Percentiles rank a stretch among this genome's conserved stretches.
These are phyloP conservation scores for Mucor ambiguus DNA, from an alignment of 371 early-diverging fungal genomes.

Conservation along the genomic window DNA sequence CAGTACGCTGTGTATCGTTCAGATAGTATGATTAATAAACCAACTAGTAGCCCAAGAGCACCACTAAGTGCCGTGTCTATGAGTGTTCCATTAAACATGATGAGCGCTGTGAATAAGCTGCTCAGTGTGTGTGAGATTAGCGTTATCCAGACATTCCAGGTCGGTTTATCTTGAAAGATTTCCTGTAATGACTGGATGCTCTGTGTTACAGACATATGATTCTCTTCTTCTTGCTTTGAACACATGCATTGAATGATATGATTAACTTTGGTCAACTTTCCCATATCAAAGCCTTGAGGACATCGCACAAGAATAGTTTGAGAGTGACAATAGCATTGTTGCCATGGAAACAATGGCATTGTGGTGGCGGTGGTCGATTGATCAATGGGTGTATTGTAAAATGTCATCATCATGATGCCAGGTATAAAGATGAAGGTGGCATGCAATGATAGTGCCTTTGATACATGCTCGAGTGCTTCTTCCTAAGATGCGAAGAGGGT, in stretches of 20 bases:
- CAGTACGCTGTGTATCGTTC: slow-evolving; percentile 59
- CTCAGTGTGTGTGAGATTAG: slow-evolving; percentile 55
- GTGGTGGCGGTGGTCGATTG: not conserved
- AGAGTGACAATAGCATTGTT: slow-evolving; percentile 35
- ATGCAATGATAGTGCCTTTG: slow-evolving; percentile 51
- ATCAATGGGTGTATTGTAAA: not conserved
- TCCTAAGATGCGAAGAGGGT: slow-evolving; percentile 30
- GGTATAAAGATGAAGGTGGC: slow-evolving; percentile 61
- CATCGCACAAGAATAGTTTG: slow-evolving; percentile 62
- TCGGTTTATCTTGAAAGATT: slow-evolving; percentile 48
- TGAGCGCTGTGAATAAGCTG: slow-evolving; percentile 58
- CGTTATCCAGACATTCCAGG: slow-evolving; percentile 50
- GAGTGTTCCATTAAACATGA: slow-evolving; percentile 65
- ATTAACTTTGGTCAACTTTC: slow-evolving; percentile 54
- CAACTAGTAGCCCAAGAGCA: slow-evolving; percentile 56
- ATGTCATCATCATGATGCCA: slow-evolving; percentile 60
- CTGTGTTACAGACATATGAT: not conserved
- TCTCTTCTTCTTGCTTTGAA: slow-evolving; percentile 22
- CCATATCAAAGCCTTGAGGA: slow-evolving; percentile 63
- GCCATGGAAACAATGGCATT: not conserved
- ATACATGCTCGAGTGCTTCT: slow-evolving; percentile 54
- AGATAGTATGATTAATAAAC: slow-evolving; percentile 56
- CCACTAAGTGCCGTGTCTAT: slow-evolving; percentile 52
- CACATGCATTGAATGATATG: slow-evolving; percentile 52
- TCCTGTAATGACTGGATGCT: slow-evolving; percentile 26